Evolutionary conservation across 2,329 filamentous ascomycete species (phyloP), one percentile per base, ranked within the genome.

Genomic region (Arachnomyces sp.): DNA sequence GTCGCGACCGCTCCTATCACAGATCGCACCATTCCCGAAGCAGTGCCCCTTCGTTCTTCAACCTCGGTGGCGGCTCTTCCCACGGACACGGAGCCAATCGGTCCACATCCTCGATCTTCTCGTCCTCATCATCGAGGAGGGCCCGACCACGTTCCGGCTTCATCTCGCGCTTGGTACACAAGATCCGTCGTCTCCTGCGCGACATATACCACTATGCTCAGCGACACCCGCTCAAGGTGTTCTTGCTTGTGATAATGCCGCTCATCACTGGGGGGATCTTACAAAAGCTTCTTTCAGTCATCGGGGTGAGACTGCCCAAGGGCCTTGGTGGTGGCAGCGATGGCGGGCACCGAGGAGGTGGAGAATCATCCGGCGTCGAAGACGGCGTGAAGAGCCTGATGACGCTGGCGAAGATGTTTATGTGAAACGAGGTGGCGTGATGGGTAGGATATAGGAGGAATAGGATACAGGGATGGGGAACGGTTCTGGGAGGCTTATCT

Each of bases 211-310:
- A 82, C 60, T 94, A 90, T 66, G 84, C 86, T 54, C 83, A 86
- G 59, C 75, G 79, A 29, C 83, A 95, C 66, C 90, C 89, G 0
- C 67, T 87, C 57, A 93, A 93, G 67, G 85, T 94, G 35, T 85
- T 95, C 69, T 73, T 86, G 71, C 76, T 88, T 46, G 82, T 95
- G 47, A 75, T 95, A 54, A 79, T 95, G 75, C 90, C 90, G 7
- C 73, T 96, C 43, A 69, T 95, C 54, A 88, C 83, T 1, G 86
- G 86, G 38, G 90, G 90, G 25, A 83, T 86, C 18, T 66, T 95
- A 50, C 81, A 81, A 7, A 85, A 83, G 34, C 69, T 95, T 33
- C 74, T 95, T 34, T 77, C 78, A 29, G 79, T 81, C 57, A 84
- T 95, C 61, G 89, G 89, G 15, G 71, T 96, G 45, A 74, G 82